Evolutionary conservation across 1,139 yeast species (phyloP).

Genomic region (Blastobotrys illinoisensis): DNA sequence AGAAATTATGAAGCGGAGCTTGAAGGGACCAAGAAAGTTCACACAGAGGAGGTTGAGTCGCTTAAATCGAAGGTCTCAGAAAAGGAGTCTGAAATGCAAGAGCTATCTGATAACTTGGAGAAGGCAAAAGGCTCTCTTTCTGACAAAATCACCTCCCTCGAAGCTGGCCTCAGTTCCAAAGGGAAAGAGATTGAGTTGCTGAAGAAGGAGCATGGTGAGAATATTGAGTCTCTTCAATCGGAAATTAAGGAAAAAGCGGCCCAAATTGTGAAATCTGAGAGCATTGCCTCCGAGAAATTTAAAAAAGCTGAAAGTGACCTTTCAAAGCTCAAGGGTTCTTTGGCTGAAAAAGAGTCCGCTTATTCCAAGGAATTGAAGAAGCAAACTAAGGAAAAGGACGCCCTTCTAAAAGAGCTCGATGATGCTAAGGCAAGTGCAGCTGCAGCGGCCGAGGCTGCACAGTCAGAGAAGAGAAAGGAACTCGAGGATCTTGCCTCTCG

Average conservation of each 20-base stretch:
- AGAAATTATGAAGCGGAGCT: slow-evolving; percentile 9
- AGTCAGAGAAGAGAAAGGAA: slow-evolving; percentile 27
- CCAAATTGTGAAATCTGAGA: neutral
- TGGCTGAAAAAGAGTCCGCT: neutral
- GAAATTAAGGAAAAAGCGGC: neutral
- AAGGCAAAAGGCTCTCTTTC: neutral
- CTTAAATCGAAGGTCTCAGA: slow-evolving; percentile 12
- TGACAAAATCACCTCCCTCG: neutral
- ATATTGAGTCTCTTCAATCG: neutral
- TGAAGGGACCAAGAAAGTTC: slow-evolving; percentile 32
- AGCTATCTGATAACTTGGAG: neutral
- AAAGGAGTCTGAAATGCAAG: neutral
- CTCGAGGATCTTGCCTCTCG: slow-evolving; percentile 27
- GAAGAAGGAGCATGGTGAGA: slow-evolving; percentile 1
- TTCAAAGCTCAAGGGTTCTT: neutral
- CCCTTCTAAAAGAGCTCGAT: slow-evolving; percentile 3
- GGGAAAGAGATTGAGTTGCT: slow-evolving; percentile 1
- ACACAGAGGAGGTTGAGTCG: slow-evolving; percentile 16
- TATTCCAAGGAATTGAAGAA: slow-evolving; percentile 6
- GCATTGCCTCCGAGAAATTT: neutral
- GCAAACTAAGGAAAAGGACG: slow-evolving; percentile 6
- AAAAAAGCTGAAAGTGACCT: neutral
- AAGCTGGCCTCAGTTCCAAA: neutral
- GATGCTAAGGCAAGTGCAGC: slow-evolving; percentile 26
- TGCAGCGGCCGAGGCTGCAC: slow-evolving; percentile 28